Evolutionary conservation across 1,284 basidiomycete species (phyloP), one percentile per base, ranked within the genome.

Genomic region (Meripilus lineatus): DNA sequence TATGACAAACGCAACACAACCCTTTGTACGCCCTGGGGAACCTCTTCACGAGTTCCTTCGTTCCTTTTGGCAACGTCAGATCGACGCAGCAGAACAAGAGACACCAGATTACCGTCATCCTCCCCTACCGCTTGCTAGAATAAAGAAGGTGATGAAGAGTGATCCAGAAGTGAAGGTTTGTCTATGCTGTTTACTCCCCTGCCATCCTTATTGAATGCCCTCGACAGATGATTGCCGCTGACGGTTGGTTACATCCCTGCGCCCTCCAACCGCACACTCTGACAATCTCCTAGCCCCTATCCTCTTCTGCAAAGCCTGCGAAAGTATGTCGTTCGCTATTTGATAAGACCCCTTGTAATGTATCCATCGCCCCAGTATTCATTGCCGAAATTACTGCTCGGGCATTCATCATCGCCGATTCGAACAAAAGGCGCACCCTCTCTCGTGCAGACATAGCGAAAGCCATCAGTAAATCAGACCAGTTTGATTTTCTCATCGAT

Each of bases 111-210:
- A 89, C 55, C 74, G 88, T 47, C 89, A 91, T 58, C 89, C 89
- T 0, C 82, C 86, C 5, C 69, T 93, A n/a, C 89, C 90, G 5
- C 69, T 96, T 25, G 93, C 93, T 13, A 74, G 93, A 59, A 95
- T 96, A 57, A 96, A 96, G 72, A 95, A 96, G 65, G 93, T 96
- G 51, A 96, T 96, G 90, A 96, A 96, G 75, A 93, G 86, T 63
- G 93, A 96, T 70, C 92, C 92, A 18, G 92, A 95, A 56, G 91
- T 96, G 51, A 93, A 92, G 74, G 91, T 92, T 59, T 58, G 79
- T 63, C 13, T 22, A 23, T 36, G 23, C 33, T 25, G 10, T 18
- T 36, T 21, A 18, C 24, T 23, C 18, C 33, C 24, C 40, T 46
- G 17, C 44, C 28, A 20, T 35, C 23, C 24, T 18, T 40, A 21